phyloP scores from a whole-genome alignment of 345 rosid genomes.

The Cardamine resedifolia region DNA sequence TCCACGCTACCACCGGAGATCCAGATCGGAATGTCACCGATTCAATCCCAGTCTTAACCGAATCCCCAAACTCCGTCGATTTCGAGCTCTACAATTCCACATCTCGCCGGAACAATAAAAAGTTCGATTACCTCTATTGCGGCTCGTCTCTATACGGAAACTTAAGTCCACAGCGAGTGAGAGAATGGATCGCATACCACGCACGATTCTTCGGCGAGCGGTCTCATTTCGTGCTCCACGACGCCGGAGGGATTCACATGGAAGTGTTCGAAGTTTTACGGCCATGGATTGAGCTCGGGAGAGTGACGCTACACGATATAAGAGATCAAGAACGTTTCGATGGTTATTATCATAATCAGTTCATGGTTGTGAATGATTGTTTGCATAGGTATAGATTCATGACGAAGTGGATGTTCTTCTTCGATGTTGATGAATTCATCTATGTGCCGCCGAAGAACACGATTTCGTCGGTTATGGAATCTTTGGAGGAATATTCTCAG shows the following conservation, averaged over 20 bases:
- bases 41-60: conserved; percentile 52
- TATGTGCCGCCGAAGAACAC: conserved; percentile 57
- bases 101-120: conserved; percentile 32
- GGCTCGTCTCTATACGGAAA: conserved; percentile 82
- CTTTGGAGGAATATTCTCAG: conserved; percentile 59
- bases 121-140: conserved; percentile 80
- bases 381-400: conserved; percentile 70
- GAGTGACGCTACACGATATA: conserved; percentile 75
- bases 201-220: conserved; percentile 63
- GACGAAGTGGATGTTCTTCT: conserved; percentile 93
- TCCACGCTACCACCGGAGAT: conserved; percentile 77
- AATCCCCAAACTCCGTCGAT: conserved; percentile 49
- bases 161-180: conserved; percentile 72
- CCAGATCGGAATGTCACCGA: conserved; percentile 53
- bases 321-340: conserved; percentile 87
- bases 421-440: conserved; percentile 80
- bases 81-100: conserved; percentile 36
- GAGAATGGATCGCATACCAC: conserved; percentile 94
- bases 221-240: conserved; percentile 83
- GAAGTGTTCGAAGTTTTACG: conserved; percentile 70
- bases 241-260: conserved; percentile 80
- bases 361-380: conserved; percentile 91
- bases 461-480: conserved; percentile 58
- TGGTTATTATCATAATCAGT: conserved; percentile 93
- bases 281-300: conserved; percentile 95